Base-by-base conservation (phyloP, 306 rosid species). In the Cucumis melo region DNA sequence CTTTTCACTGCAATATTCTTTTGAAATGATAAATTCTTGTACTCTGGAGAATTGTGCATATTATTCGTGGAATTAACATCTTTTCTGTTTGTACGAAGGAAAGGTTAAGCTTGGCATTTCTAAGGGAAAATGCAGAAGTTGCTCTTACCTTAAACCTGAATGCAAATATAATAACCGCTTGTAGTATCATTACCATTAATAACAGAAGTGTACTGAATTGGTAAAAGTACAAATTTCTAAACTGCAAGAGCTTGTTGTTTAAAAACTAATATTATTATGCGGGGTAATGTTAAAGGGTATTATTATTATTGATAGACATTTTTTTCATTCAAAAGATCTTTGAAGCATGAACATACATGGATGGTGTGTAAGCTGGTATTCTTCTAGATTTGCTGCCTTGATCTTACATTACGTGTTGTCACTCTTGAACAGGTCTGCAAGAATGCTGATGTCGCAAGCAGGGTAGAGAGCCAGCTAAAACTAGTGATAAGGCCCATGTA, bases 401-500 rank as follows among this genome's bases (percentile, higher is more conserved):
- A 20, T 82, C 44, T 70, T 23, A 36, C 56, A 8, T 70, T 23
- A 36, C 56, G 10, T 14, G 54, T 20, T 75, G 68, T 19, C 51
- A 42, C 55, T 73, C 41, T 17, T 39, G 77, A 24, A 59, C 79
- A 95, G 99, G 98, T 95, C 66, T 88, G 86, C 86, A 92, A 89
- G 90, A 81, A 87, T 61, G 85, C 96, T 59, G 96, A 92, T 76
- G 90, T 95, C 56, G 91, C 98, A 21, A 83, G 90, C 84, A 88
- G 77, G 83, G 98, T 92, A 75, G 99, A 95, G 85, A 95, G 98
- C 87, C 99, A 95, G 82, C 77, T 95, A 84, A 95, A 95, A 82
- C 98, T 95, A 66, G 99, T 95, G 83, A 87, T 95, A 78, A 88
- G 99, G 82, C 99, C 99, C 62, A 95, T 95, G 99, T 95, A 89